These are phyloP conservation scores for Piper betle DNA, from an alignment of 164 flowering plant species.

Conservation along the genomic window DNA sequence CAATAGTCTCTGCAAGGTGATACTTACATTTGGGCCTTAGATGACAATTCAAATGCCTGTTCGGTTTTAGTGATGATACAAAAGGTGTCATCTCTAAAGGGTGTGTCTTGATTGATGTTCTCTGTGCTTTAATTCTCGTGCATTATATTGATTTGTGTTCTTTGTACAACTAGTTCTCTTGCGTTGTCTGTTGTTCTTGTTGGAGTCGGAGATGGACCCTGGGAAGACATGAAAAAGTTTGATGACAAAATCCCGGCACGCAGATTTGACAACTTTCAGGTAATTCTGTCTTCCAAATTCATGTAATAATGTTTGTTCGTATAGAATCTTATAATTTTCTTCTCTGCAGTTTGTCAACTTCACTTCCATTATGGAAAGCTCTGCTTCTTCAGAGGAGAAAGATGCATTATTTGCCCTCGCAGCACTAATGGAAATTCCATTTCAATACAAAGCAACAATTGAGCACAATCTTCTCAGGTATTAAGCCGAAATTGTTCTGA, in stretches of 20 bases:
- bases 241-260: slow-evolving; percentile 89
- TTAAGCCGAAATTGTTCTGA: slow-evolving; percentile 1
- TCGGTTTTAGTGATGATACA: not conserved
- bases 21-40: not conserved
- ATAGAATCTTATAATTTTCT: not conserved
- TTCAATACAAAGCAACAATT: slow-evolving; percentile 67
- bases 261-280: slow-evolving; percentile 87
- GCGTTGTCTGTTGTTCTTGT: slow-evolving; percentile 79
- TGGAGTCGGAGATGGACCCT: slow-evolving; percentile 95
- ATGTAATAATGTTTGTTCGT: not conserved
- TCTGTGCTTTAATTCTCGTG: not conserved
- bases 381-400: slow-evolving; percentile 33
- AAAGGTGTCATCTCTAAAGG: not conserved
- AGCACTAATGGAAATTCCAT: slow-evolving; percentile 76
- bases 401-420: slow-evolving; percentile 66
- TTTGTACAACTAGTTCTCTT: slow-evolving; percentile 7
- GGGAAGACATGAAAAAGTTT: slow-evolving; percentile 89
- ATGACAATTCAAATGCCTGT: not conserved
- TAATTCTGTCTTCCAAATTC: not conserved
- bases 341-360: slow-evolving; percentile 59
- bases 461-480: slow-evolving; percentile 56
- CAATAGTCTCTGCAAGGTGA: slow-evolving; percentile 61
- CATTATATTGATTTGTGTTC: not conserved
- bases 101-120: not conserved
- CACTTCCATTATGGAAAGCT: slow-evolving; percentile 63